Base-by-base conservation (phyloP, 2,329 filamentous ascomycete genomes). In the Pseudogymnoascus sp. region DNA sequence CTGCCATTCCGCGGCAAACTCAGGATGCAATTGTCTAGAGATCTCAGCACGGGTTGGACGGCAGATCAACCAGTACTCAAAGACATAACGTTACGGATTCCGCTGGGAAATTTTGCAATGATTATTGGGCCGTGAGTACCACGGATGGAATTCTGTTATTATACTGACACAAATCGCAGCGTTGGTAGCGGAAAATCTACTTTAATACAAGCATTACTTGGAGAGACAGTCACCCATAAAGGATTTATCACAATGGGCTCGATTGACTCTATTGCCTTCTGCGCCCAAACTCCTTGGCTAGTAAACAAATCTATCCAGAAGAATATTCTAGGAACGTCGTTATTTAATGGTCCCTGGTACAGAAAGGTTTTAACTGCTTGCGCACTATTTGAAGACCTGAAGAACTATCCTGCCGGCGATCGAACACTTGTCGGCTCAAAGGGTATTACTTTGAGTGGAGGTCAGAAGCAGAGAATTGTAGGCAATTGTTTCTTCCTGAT, bases 201-300 rank as follows among this genome's bases (percentile, higher is more conserved):
- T 14, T 59, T 72, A 6, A 16, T 71, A 16, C 67, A 73, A 59
- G 63, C 66, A n/a, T 61, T 74, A 10, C 64, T 74, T 3, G 69
- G 71, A 12, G 70, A 70, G 38, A 65, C 64, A 21, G 50, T 56
- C 1, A 56, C 23, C 4, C 40, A 62, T 2, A 23, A 63, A 50
- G 69, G 69, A 18, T 66, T 42, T 4, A 42, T 69, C 3, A 37
- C 63, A 10, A 23, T 65, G n/a, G 44, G 25, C 2, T 56, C 64
- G 5, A 60, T 40, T 4, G 61, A 61, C 2, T 33, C 59, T 4
- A 60, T 77, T 11, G 77, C 75, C 0, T 80, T 76, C 66, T 79
- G 77, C 62, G 74, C 75, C 50, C 79, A 81, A 61, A 71, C 69
- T 0, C 74, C 78, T 0, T 81, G 78, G 77, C 71, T 79, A 1